Conservation (phyloP, 768 basidiomycete genomes). For the Calocera cornea region DNA sequence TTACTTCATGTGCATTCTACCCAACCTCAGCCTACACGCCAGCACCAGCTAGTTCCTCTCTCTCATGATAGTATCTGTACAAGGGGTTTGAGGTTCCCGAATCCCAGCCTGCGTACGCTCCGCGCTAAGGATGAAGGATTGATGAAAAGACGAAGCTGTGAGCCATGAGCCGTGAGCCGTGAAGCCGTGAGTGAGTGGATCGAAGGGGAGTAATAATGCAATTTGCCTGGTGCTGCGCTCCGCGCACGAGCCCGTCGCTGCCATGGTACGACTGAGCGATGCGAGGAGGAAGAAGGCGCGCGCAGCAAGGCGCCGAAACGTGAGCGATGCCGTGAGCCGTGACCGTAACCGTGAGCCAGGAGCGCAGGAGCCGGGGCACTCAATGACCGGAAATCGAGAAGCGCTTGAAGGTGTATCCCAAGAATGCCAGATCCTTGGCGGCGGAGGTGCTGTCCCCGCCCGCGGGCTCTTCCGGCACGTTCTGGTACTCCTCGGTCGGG, state of each 20-base stretch:
- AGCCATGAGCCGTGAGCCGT: not conserved
- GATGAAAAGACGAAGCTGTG: not conserved
- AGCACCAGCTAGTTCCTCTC: too few species aligned
- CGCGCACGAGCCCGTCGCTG: too few species aligned
- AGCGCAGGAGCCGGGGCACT: too few species aligned
- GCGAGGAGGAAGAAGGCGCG: too few species aligned
- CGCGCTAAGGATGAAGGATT: not conserved
- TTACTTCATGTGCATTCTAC: too few species aligned
- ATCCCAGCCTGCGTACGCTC: not conserved
- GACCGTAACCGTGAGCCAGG: too few species aligned
- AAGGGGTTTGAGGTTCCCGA: too few species aligned
- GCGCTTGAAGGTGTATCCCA: constrained; percentile 67
- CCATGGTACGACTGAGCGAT: too few species aligned
- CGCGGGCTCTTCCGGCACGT: constrained; percentile 40
- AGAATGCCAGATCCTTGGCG: constrained; percentile 46
- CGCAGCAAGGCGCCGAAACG: too few species aligned
- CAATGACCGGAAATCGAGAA: constrained; percentile 25
- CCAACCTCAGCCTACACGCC: too few species aligned
- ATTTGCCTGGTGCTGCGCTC: not conserved
- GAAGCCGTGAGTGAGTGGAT: not conserved
- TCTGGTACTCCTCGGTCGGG: constrained; percentile 86
- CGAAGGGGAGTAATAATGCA: not conserved
- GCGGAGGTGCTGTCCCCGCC: constrained; percentile 30
- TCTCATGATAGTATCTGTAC: too few species aligned
- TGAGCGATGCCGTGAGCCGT: too few species aligned